Evolutionary conservation across 2,329 filamentous ascomycete genomes (phyloP), one percentile per base, ranked within the genome.

Genomic region (Helminthosporium solani): DNA sequence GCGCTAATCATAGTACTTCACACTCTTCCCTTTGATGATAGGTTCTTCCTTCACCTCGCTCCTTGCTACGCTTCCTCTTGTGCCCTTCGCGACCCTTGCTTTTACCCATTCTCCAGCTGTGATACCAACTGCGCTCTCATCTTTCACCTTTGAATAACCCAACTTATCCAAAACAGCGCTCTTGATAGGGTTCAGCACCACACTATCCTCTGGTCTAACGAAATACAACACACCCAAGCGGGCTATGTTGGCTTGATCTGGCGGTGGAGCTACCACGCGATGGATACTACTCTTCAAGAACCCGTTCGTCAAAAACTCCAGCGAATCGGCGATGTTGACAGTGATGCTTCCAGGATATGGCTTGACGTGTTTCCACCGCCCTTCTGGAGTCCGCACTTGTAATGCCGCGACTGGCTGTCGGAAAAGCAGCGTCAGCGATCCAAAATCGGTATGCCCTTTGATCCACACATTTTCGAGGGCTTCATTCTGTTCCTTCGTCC

Each of bases 351-450:
- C 63, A 3, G 68, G 65, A 39, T 68, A 59, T 1, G 70, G 66
- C 43, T 64, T 65, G 2, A 73, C 70, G 53, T 65, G 68, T 41
- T 66, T 70, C 70, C 70, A 73, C 5, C 57, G 47, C 2, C 49
- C 51, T 27, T 54, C 54, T 1, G 43, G 45, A 3, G n/a, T 19
- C 28, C 49, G 72, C 11, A 82, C 78, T 52, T 83, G 79, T 1
- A 82, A 67, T 0, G 74, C 79, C 0, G 79, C 78, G 1, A 83
- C 75, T 0, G 80, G 80, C 49, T 83, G 80, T 0, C 79, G 70
- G 63, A 82, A 82, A 0, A 83, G 68, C 2, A 83, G 64, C 0
- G 80, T 82, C 0, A 82, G 67, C 0, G 74, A 75, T 0, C 79
- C 79, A 1, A 82, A 67, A 49, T 83, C 80, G 0, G 79, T 82